These are phyloP conservation scores for Cladosporium phlei DNA, from an alignment of 2,329 filamentous ascomycete genomes.

Conservation along the genomic window DNA sequence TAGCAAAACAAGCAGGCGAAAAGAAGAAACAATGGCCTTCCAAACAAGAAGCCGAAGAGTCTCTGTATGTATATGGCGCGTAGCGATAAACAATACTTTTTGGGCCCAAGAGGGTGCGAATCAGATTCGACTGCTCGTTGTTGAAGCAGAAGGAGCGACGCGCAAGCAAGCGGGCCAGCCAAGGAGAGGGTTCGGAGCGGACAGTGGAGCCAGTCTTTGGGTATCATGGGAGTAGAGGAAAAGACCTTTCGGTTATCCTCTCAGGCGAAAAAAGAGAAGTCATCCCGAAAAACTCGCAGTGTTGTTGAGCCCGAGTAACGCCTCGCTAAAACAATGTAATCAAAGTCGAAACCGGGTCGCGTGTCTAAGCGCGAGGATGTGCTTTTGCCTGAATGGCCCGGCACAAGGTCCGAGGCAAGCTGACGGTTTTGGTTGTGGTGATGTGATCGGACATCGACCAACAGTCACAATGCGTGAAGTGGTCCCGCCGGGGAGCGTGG, in stretches of 20 bases:
- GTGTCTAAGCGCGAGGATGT: conserved; percentile 3
- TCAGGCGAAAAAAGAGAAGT: conserved; percentile 20
- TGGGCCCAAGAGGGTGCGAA: too few relatives aligned
- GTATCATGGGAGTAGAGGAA: conserved; percentile 9
- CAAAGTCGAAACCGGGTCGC: conserved; percentile 13
- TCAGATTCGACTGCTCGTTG: too few relatives aligned
- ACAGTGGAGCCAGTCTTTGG: conserved; percentile 11
- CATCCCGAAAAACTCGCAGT: conserved; percentile 21
- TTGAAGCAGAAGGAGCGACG: too few relatives aligned
- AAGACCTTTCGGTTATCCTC: background rate
- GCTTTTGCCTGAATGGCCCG: conserved; percentile 1
- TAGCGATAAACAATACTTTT: too few relatives aligned
- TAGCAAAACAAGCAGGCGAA: too few relatives aligned
- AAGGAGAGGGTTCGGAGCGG: conserved; percentile 1
- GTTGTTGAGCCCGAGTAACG: conserved; percentile 20
- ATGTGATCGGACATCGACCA: conserved; percentile 5
- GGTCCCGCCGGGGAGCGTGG: conserved; percentile 5
- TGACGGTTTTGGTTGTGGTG: background rate
- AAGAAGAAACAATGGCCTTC: too few relatives aligned
- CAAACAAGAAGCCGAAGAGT: too few relatives aligned
- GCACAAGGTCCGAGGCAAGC: background rate
- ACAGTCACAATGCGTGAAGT: background rate
- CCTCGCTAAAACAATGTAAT: conserved; percentile 26
- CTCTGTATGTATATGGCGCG: too few relatives aligned
- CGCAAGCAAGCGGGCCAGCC: too few relatives aligned